These are phyloP conservation scores for Dentiscutata heterogama DNA, from an alignment of 371 early-diverging fungal species.

Conservation along the genomic window DNA sequence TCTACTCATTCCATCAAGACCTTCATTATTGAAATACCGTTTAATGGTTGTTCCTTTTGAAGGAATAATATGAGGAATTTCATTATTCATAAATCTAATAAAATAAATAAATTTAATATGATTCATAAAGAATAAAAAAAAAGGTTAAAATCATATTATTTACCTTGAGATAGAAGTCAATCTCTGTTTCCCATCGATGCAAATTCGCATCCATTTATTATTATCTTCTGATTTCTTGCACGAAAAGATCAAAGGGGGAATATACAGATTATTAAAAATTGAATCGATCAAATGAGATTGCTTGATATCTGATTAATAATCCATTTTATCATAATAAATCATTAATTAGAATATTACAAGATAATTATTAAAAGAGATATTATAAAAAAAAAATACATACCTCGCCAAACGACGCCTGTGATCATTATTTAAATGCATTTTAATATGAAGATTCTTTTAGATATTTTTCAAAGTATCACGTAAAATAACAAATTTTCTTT, in stretches of 20 bases:
- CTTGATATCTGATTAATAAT: background rate
- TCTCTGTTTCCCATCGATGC: constrained; percentile 46
- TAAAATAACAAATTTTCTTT: no score
- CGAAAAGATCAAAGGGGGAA: constrained; percentile 45
- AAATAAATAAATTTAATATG: background rate
- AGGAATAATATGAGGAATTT: constrained; percentile 41
- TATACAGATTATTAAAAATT: constrained; percentile 43
- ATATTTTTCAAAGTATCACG: no score
- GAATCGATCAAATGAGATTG: constrained; percentile 45
- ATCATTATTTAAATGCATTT: no score
- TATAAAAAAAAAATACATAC: no score
- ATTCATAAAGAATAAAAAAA: no score
- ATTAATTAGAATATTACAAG: no score
- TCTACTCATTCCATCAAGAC: no score
- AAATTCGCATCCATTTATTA: constrained; percentile 16
- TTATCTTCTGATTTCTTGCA: constrained; percentile 32
- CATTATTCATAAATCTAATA: constrained; percentile 44
- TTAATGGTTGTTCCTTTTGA: background rate
- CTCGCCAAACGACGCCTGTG: no score
- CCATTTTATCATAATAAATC: no score
- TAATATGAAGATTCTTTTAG: no score
- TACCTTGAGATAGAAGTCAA: constrained; percentile 46
- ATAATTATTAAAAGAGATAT: no score
- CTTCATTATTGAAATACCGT: background rate
- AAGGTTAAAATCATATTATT: background rate